These are phyloP conservation scores for Ganoderma boninense DNA, from an alignment of 1,284 basidiomycete genomes.

Conservation along the genomic window DNA sequence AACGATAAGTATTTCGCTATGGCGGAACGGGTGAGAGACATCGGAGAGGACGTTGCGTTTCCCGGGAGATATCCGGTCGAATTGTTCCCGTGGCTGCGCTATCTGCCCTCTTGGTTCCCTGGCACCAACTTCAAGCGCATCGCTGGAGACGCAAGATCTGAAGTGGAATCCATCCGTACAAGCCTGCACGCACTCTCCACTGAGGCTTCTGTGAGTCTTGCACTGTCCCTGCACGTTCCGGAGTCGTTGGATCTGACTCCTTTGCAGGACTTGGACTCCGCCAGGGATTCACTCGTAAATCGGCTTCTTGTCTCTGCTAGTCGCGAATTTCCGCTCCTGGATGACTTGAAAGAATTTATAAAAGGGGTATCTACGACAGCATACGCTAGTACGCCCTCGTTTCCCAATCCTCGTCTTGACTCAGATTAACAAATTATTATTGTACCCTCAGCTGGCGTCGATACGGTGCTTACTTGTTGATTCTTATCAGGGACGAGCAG, in stretches of 20 bases:
- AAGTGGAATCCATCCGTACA: not conserved
- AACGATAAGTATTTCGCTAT: conserved; percentile 26
- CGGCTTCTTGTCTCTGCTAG: not conserved
- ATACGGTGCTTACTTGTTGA: not conserved
- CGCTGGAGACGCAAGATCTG: not conserved
- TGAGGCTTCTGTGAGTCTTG: not conserved
- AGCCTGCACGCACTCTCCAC: not conserved
- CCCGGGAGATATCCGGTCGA: conserved; percentile 20
- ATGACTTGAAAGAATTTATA: not conserved
- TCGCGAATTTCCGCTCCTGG: not conserved
- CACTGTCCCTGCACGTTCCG: not conserved
- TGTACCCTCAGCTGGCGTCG: not conserved
- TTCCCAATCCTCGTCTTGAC: not conserved
- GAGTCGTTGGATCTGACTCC: not conserved
- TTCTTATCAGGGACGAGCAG: not conserved
- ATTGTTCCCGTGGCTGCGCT: conserved; percentile 12
- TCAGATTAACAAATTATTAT: not conserved
- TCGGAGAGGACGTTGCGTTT: not conserved
- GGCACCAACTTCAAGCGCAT: not conserved
- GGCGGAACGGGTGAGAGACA: not conserved
- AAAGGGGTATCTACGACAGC: not conserved
- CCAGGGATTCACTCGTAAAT: not conserved
- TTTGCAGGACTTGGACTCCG: not conserved
- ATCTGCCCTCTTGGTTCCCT: conserved; percentile 18
- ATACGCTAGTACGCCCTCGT: not conserved